Conservation (phyloP, 106 monocot species). For the Phalaenopsis equestris region DNA sequence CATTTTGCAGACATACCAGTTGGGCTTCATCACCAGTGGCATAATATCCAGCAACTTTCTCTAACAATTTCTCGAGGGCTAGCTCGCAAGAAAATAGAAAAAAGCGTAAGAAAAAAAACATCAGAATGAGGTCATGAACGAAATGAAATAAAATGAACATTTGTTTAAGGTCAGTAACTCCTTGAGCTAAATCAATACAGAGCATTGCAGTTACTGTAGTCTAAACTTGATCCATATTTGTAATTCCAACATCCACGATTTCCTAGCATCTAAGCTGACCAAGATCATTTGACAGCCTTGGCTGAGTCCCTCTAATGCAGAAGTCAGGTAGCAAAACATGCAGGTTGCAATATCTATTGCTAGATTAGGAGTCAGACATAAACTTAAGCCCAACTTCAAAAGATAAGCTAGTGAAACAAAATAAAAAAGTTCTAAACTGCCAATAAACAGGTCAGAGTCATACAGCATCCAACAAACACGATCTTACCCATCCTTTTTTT, state of each 20-base stretch:
- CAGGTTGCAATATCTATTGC: too few species aligned
- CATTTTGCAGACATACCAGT: conserved; percentile 38
- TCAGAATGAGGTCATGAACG: not conserved
- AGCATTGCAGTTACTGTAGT: not conserved
- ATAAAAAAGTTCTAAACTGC: too few species aligned
- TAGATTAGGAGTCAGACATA: too few species aligned
- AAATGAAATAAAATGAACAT: not conserved
- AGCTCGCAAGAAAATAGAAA: conserved; percentile 9
- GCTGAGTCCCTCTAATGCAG: not conserved
- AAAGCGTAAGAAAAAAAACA: not conserved
- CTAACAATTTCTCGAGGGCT: conserved; percentile 46
- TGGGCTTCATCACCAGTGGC: conserved; percentile 48
- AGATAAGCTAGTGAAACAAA: too few species aligned
- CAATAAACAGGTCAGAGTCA: too few species aligned
- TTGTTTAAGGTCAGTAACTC: not conserved
- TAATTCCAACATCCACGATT: too few species aligned
- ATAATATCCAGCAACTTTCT: conserved; percentile 44
- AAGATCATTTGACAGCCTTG: not conserved
- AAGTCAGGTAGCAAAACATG: too few species aligned
- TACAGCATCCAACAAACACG: too few species aligned
- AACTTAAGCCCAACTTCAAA: too few species aligned
- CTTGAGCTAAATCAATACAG: not conserved
- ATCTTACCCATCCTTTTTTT: too few species aligned
- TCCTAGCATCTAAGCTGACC: not conserved
- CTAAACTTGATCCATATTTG: too few species aligned